Evolutionary conservation across 1,284 basidiomycete genomes (phyloP), one percentile per base, ranked within the genome.

Genomic region (Agaricales sp.): DNA sequence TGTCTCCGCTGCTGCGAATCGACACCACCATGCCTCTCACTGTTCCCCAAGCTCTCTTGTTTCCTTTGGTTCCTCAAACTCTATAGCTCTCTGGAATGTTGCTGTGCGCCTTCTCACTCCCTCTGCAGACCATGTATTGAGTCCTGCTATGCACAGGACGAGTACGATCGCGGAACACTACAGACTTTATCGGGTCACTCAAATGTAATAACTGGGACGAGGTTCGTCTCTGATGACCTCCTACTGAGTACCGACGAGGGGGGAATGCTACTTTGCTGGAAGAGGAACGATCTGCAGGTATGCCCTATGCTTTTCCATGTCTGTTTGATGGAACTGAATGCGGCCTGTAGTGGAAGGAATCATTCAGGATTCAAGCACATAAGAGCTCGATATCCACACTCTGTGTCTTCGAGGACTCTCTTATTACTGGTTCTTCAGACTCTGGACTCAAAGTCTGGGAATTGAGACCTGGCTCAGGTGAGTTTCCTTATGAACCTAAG

Each of bases 401-500:
- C 1, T 75, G 71, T 38, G 66, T 73, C 2, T 64, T 68, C 50
- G 67, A 61, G 46, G 59, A 68, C 24, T 67, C 69, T 35, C 55
- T 93, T 3, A 70, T 83, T 2, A 88, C 88, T 1, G 92, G 88
- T 1, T 81, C 86, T 23, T 93, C 91, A 0, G 90, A 95, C 61
- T 78, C 80, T 0, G 65, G 66, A 1, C 70, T 93, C 39, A 87
- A 84, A 61, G 67, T 90, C 14, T 95, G 88, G 89, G 63, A 63
- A 30, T 45, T 77, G 43, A 43, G 52, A 13, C 54, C 59, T 18
- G 57, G 58, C 47, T 57, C 58, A 20, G 58, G 67, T 75, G 66
- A 63, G 24, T 22, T 26, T 24, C 4, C 11, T 21, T 4, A 4
- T 50, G 61, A 19, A 24, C 46, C n/a, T n/a, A n/a, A n/a, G n/a